These are phyloP conservation scores for Talaromyces borbonicus DNA, from an alignment of 495 filamentous ascomycete species.

Conservation along the genomic window DNA sequence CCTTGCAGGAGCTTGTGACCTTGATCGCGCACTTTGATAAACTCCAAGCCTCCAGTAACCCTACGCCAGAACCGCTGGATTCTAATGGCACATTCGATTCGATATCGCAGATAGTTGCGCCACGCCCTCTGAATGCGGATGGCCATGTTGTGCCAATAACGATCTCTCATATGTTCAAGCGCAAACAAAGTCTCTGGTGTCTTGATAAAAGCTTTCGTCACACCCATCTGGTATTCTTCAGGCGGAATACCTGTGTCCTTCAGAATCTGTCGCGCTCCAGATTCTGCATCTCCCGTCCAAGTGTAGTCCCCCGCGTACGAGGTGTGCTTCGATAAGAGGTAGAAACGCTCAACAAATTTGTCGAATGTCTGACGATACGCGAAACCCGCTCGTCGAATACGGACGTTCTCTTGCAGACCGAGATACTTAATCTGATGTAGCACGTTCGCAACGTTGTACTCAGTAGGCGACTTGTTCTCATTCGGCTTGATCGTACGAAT, in stretches of 20 bases:
- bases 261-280: slow-evolving; percentile 85
- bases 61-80: slow-evolving; percentile 96
- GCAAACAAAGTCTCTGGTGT: slow-evolving; percentile 96
- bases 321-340: slow-evolving; percentile 85
- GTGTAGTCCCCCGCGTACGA: slow-evolving; percentile 96
- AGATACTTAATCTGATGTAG: slow-evolving; percentile 99
- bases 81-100: slow-evolving; percentile 82
- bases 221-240: slow-evolving; percentile 96
- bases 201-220: slow-evolving; percentile 97
- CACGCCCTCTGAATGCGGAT: slow-evolving; percentile 95
- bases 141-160: slow-evolving; percentile 99
- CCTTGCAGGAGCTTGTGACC: slow-evolving; percentile 77
- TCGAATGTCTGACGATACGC: slow-evolving; percentile 97
- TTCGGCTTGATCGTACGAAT: slow-evolving; percentile 99
- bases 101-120: slow-evolving; percentile 89
- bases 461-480: slow-evolving; percentile 89
- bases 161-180: slow-evolving; percentile 92
- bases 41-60: slow-evolving; percentile 77
- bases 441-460: slow-evolving; percentile 87
- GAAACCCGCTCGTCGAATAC: slow-evolving; percentile 92
- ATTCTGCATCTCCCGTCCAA: slow-evolving; percentile 78
- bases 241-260: slow-evolving; percentile 90
- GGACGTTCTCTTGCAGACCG: slow-evolving; percentile 96
- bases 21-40: slow-evolving; percentile 76
- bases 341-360: slow-evolving; percentile 97